phyloP scores from a whole-genome alignment of 202 grass and related monocot genomes.

The Zizania palustris region DNA sequence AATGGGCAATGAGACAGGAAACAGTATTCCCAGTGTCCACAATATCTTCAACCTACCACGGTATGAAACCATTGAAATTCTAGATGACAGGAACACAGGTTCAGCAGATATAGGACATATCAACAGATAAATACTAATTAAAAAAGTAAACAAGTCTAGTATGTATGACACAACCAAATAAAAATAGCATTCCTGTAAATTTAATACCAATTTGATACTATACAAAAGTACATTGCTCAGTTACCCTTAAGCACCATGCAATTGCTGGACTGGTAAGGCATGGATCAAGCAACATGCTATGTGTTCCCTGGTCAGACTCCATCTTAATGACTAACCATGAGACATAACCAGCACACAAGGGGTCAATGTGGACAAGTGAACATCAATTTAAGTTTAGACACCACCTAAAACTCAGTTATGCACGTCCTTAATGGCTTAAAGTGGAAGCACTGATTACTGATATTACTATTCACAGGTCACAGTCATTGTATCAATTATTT shows the following conservation, averaged over 20 bases:
- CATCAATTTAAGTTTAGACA: neutral
- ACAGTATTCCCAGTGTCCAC: constrained; percentile 93
- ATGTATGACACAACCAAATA: neutral
- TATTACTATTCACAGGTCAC: neutral
- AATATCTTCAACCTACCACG: constrained; percentile 84
- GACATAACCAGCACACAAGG: neutral
- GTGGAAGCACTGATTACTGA: neutral
- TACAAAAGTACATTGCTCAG: neutral
- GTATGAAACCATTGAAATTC: neutral
- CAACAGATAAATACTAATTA: neutral
- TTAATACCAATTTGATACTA: neutral
- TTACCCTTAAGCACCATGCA: neutral
- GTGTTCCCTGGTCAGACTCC: neutral
- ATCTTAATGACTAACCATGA: neutral
- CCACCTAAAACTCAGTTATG: neutral
- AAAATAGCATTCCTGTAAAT: neutral
- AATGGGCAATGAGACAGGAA: constrained; percentile 71
- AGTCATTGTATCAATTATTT: neutral
- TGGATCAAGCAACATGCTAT: neutral
- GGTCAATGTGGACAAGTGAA: neutral
- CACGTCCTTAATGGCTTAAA: constrained; percentile 4
- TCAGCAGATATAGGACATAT: neutral
- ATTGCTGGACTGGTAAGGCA: neutral
- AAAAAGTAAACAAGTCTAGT: neutral
- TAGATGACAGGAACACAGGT: constrained; percentile 5